Conservation (phyloP, 176 grass and related monocot genomes). For the Phyllostachys edulis region DNA sequence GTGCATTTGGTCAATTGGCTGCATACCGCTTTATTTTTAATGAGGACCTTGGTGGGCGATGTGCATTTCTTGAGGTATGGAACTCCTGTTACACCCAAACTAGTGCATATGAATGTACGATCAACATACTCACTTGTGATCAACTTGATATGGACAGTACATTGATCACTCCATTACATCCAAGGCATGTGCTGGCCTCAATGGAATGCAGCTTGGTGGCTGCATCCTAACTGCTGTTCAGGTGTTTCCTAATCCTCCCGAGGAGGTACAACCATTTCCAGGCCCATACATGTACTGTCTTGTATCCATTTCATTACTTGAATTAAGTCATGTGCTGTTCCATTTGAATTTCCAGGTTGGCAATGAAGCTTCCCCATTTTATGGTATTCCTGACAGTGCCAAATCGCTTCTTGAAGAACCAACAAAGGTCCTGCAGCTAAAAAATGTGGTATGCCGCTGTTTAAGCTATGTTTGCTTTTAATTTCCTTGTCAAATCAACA, state of each 20-base stretch:
- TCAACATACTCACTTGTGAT: slow-evolving; percentile 18
- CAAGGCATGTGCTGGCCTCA: slow-evolving; percentile 93
- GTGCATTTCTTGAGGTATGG: slow-evolving; percentile 93
- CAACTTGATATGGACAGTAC: slow-evolving; percentile 61
- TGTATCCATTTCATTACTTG: slow-evolving; percentile 34
- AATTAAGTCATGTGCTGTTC: slow-evolving; percentile 9
- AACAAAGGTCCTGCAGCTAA: slow-evolving; percentile 79
- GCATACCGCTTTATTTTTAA: slow-evolving; percentile 65
- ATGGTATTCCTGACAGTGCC: slow-evolving; percentile 72
- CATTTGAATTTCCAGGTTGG: slow-evolving; percentile 41
- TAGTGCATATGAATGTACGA: slow-evolving; percentile 20
- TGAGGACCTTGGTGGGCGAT: slow-evolving; percentile 61
- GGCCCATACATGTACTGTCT: slow-evolving; percentile 27
- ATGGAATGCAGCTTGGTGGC: slow-evolving; percentile 88
- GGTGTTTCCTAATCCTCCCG: slow-evolving; percentile 50
- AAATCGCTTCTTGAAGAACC: slow-evolving; percentile 65
- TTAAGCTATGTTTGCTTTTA: slow-evolving; percentile 18
- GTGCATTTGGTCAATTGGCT: slow-evolving; percentile 75
- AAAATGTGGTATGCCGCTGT: slow-evolving; percentile 69
- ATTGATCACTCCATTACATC: slow-evolving; percentile 70
- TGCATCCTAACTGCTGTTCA: slow-evolving; percentile 64
- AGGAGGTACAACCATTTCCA: slow-evolving; percentile 44
- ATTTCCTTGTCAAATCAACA: slow-evolving; percentile 5
- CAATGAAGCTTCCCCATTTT: slow-evolving; percentile 53
- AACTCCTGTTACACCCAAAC: slow-evolving; percentile 14